Conservation (phyloP, 1,284 basidiomycete species). For the Dichomitus squalens region DNA sequence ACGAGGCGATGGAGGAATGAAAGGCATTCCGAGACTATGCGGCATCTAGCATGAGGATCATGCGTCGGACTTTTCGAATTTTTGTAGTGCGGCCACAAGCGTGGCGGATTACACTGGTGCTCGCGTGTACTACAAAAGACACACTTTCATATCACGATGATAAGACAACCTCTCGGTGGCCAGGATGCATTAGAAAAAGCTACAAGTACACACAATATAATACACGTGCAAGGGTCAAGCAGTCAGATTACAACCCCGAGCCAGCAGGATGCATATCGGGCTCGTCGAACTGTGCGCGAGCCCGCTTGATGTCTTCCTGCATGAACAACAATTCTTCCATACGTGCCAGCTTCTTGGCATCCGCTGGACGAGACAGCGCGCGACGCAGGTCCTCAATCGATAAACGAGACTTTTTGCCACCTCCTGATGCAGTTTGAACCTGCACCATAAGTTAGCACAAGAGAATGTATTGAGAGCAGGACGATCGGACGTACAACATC, state of each 20-base stretch:
- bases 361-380: slow-evolving; percentile 73
- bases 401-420: slow-evolving; percentile 70
- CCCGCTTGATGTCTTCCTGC: slow-evolving; percentile 92
- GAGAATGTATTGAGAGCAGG: slow-evolving; percentile 2
- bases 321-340: slow-evolving; percentile 90
- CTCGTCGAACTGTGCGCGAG: slow-evolving; percentile 77
- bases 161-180: background rate
- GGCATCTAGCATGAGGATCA: too few relatives aligned
- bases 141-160: background rate
- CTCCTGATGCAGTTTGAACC: slow-evolving; percentile 60
- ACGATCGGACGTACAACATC: slow-evolving; percentile 68
- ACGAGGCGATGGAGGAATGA: slow-evolving; percentile 67
- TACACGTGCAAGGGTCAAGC: slow-evolving; percentile 2
- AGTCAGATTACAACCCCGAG: slow-evolving; percentile 38
- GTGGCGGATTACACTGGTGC: background rate
- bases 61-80: too few relatives aligned
- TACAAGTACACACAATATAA: slow-evolving; percentile 16
- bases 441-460: background rate
- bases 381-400: slow-evolving; percentile 82
- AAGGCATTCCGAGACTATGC: background rate
- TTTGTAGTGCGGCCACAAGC: background rate
- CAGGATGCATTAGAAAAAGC: background rate
- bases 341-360: slow-evolving; percentile 84
- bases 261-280: slow-evolving; percentile 57
- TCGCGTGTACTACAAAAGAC: background rate